Conservation (phyloP, 2,329 filamentous ascomycete species). For the Cercospora janseana region DNA sequence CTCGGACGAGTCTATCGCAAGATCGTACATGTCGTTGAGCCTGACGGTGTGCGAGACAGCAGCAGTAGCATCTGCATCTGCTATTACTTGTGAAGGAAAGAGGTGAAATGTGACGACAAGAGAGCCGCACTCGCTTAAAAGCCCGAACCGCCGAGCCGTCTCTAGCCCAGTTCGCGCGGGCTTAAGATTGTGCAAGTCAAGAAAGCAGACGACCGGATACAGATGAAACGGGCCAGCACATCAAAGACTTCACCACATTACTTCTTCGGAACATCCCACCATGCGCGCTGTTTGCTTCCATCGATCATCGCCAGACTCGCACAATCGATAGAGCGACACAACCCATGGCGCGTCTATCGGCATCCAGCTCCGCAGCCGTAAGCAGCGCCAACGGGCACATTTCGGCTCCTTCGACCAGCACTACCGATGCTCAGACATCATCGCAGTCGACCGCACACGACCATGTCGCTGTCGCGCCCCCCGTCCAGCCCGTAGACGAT, state of each 20-base stretch:
- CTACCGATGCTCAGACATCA: neutral
- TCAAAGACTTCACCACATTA: constrained; percentile 9
- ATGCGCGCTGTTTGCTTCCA: constrained; percentile 2
- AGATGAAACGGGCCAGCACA: constrained; percentile 12
- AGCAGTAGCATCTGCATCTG: neutral
- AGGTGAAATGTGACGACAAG: neutral
- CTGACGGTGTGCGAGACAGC: neutral
- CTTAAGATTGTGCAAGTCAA: constrained; percentile 11
- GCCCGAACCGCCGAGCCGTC: neutral
- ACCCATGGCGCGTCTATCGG: constrained; percentile 30
- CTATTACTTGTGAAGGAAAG: neutral
- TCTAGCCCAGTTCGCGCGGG: constrained; percentile 7
- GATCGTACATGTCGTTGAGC: constrained; percentile 12
- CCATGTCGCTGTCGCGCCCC: neutral
- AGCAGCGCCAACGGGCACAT: constrained; percentile 19
- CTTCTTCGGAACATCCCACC: neutral
- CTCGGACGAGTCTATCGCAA: neutral
- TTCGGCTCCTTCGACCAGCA: constrained; percentile 8
- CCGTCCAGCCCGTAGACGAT: constrained; percentile 2
- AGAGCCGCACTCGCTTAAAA: constrained; percentile 1
- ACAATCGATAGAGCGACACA: neutral
- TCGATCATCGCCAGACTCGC: neutral
- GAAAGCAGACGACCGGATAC: constrained; percentile 16
- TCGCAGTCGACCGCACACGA: neutral
- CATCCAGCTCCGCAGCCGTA: constrained; percentile 25